Conservation (phyloP, 768 basidiomycete species). For the Ramaria sp. region DNA sequence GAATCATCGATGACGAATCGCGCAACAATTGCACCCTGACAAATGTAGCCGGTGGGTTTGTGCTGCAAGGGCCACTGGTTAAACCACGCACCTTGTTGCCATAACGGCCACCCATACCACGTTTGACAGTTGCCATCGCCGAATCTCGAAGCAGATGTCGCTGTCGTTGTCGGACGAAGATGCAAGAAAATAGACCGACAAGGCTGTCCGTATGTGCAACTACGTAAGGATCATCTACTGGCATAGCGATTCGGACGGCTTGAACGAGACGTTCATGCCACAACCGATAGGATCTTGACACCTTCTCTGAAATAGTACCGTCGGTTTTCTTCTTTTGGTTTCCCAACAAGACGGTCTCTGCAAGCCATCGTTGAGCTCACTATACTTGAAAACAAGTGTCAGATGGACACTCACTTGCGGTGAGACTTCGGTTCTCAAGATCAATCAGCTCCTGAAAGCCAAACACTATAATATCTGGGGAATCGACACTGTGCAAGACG, state of each 20-base stretch:
- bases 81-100: conserved; percentile 75
- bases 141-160: conserved; percentile 43
- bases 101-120: conserved; percentile 87
- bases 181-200: conserved; percentile 73
- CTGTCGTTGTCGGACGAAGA: conserved; percentile 39
- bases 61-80: too few species aligned
- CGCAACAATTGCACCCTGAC: conserved; percentile 81
- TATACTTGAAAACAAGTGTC: not conserved
- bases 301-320: conserved; percentile 61
- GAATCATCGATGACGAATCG: conserved; percentile 87
- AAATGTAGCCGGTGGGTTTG: not conserved
- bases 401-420: conserved; percentile 41
- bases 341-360: conserved; percentile 75
- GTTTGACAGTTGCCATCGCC: conserved; percentile 74
- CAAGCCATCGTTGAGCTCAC: not conserved
- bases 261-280: conserved; percentile 77
- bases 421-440: conserved; percentile 85
- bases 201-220: conserved; percentile 81
- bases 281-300: conserved; percentile 75
- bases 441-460: conserved; percentile 97
- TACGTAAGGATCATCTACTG: conserved; percentile 63
- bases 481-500: conserved; percentile 56
- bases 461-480: conserved; percentile 84
- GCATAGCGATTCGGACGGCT: conserved; percentile 67
- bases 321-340: conserved; percentile 56